phyloP scores from a whole-genome alignment of 73 alveolate genomes.

The Paraurostyla sp. region DNA sequence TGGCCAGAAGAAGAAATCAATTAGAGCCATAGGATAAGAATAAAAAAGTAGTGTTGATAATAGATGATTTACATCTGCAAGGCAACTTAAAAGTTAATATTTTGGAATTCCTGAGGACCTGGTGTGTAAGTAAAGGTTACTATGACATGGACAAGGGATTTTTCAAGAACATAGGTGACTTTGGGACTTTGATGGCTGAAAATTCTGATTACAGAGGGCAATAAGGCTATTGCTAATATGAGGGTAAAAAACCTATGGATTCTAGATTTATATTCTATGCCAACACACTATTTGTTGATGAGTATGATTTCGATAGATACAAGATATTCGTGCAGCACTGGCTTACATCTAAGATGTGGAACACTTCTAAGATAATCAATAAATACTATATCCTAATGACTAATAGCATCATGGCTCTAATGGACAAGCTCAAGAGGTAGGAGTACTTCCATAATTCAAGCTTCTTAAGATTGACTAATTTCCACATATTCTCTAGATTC shows the following conservation, averaged over 20 bases:
- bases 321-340: conserved; percentile 73
- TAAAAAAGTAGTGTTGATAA: conserved; percentile 47
- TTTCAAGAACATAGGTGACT: conserved; percentile 61
- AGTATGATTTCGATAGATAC: conserved; percentile 63
- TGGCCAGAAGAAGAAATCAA: conserved; percentile 49
- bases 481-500: conserved; percentile 49
- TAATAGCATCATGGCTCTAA: conserved; percentile 54
- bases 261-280: conserved; percentile 63
- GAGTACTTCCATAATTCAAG: conserved; percentile 49
- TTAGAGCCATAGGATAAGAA: conserved; percentile 38
- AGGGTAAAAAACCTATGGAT: not conserved
- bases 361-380: conserved; percentile 62
- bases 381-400: conserved; percentile 75
- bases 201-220: conserved; percentile 47
- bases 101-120: conserved; percentile 70
- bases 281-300: conserved; percentile 70
- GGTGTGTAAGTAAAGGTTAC: conserved; percentile 69
- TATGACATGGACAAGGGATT: conserved; percentile 60
- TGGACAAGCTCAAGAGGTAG: conserved; percentile 56
- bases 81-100: conserved; percentile 54
- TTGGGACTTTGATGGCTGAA: conserved; percentile 55
- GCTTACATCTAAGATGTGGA: conserved; percentile 80
- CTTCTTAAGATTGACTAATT: conserved; percentile 2
- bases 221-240: conserved; percentile 25
- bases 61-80: conserved; percentile 72